Base-by-base conservation (phyloP, 345 rosid species). In the Gossypium stocksii region DNA sequence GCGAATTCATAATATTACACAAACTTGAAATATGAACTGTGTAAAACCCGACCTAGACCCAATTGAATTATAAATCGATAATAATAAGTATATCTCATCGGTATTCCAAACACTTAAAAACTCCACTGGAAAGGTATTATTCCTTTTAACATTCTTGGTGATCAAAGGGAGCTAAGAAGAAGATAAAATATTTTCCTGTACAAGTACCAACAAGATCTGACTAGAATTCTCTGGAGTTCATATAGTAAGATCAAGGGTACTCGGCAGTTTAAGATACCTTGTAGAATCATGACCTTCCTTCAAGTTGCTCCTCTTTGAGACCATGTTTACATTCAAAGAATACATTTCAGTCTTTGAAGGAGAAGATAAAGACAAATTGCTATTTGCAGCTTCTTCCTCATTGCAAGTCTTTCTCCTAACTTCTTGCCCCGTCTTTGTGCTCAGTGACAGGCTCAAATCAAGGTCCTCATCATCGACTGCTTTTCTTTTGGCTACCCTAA, bases 141-240 rank as follows among this genome's bases (percentile, higher is more conserved):
- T 29, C 38, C 38, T 3, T 29, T 27, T 27, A 29, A 34, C 7
- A 34, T 34, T 34, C 7, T 34, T 34, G 41, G 1, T 5, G 41
- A 34, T 34, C 7, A 34, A 34, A 34, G 41, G 41, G 41, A 34
- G 41, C 41, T 34, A 34, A 34, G 41, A 34, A 34, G 41, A 20
- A 4, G 14, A 66, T 44, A 43, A 67, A 25, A 12, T 69, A 1
- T 51, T 27, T 13, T 70, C 81, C 66, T 79, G 77, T 62, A 66
- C 86, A 79, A 85, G 86, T 85, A 85, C 88, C 82, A 70, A 71
- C 84, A 73, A 64, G 80, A 81, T 85, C 88, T 81, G 86, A 79
- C 85, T 71, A 56, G 83, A 81, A 83, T 76, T 77, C 66, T 63
- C 59, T 44, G 38, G 13, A 73, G 80, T 81, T 83, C 85, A 83